Conservation (phyloP, 2,329 filamentous ascomycete species). For the Macrophomina tecta region DNA sequence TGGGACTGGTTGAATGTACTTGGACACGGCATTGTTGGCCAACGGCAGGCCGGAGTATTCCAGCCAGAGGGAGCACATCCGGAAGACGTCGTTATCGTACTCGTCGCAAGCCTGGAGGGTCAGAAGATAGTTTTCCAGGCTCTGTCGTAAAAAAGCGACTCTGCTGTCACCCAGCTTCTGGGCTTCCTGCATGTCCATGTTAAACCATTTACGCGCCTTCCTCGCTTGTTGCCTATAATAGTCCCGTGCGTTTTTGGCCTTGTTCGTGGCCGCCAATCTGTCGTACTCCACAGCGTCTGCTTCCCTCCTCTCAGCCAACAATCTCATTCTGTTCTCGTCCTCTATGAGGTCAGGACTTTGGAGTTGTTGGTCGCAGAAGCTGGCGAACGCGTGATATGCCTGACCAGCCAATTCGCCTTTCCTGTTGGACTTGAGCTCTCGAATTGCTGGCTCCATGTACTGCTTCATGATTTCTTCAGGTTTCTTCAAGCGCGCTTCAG, state of each 20-base stretch:
- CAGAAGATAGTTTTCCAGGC: conserved; percentile 90
- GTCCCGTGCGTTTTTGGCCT: conserved; percentile 55
- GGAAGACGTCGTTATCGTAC: conserved; percentile 85
- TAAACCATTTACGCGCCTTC: conserved; percentile 85
- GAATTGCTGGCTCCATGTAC: conserved; percentile 84
- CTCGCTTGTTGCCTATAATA: conserved; percentile 64
- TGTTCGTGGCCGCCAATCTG: conserved; percentile 59
- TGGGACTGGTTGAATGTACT: conserved; percentile 74
- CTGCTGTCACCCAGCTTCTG: conserved; percentile 77
- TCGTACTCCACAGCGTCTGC: conserved; percentile 80
- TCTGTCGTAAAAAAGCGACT: conserved; percentile 83
- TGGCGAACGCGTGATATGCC: conserved; percentile 93
- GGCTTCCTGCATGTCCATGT: conserved; percentile 88
- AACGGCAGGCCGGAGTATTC: conserved; percentile 78
- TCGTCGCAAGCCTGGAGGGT: conserved; percentile 84
- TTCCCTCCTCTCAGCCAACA: conserved; percentile 78
- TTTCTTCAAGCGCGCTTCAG: conserved; percentile 87
- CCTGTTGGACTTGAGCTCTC: conserved; percentile 73
- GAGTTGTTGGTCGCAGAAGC: conserved; percentile 93
- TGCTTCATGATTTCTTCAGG: conserved; percentile 87
- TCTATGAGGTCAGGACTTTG: conserved; percentile 84
- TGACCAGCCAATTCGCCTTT: conserved; percentile 78
- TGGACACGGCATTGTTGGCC: conserved; percentile 78
- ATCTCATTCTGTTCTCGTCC: conserved; percentile 81
- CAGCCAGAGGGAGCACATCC: conserved; percentile 94